Base-by-base conservation (phyloP, 176 grass and related monocot species). In the Canna indica region DNA sequence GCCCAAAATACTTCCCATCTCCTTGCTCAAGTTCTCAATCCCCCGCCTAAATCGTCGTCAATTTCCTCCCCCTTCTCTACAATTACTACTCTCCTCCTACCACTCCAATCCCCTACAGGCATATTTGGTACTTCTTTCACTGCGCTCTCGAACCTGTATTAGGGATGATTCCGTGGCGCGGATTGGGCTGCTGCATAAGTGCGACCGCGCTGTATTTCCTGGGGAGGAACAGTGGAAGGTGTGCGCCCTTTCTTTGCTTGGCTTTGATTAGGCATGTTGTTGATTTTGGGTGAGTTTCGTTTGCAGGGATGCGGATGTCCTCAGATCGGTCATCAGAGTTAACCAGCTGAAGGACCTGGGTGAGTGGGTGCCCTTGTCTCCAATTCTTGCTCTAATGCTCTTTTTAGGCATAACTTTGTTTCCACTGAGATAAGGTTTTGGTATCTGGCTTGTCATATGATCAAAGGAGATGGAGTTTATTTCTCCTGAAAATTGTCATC, bases 141-240 rank as follows among this genome's bases (percentile, higher is more conserved):
- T 2, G 1, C 41, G 41, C 27, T 13, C 24, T 60, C 58, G 59
- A 65, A 38, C 26, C 34, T 12, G 34, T 38, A 22, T 16, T 39
- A 66, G 44, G 16, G 78, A 68, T 93, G 86, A 83, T 97, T 77
- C 89, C 94, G 3, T 97, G 94, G 89, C 82, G 89, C 31, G 89
- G 94, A 14, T 81, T 97, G 22, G 86, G 86, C 30, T 97, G 94
- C 81, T 97, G 89, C 77, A 73, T 90, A 34, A 90, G 86, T 73
- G 89, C 94, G 10, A 86, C 89, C 63, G 89, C 82, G 78, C 80
- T 97, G 11, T 97, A 88, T 79, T 81, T 97, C 11, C 75, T 97
- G 50, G 86, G 94, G 70, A 87, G 89, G 85, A 97, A 84, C 63
- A 93, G 89, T 57, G 94, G 94, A 64, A 92, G 88, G 91, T 96